These are phyloP conservation scores for Gillenia trifoliata DNA, from an alignment of 306 rosid genomes.

Conservation along the genomic window DNA sequence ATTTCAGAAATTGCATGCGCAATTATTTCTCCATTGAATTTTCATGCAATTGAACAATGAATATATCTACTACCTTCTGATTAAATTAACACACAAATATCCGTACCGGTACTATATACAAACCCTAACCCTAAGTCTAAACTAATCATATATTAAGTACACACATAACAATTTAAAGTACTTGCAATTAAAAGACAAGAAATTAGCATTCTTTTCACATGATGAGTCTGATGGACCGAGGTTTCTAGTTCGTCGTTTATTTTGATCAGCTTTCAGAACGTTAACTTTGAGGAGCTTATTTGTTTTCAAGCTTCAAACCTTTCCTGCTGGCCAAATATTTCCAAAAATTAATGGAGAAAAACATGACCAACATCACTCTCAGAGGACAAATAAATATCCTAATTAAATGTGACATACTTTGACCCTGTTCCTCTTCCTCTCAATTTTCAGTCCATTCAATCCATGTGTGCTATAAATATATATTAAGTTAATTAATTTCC, in stretches of 20 bases:
- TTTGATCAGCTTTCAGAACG: background rate
- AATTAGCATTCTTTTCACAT: background rate
- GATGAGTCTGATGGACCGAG: background rate
- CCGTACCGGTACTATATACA: background rate
- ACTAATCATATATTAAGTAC: background rate
- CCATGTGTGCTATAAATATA: background rate
- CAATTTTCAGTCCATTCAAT: constrained; percentile 4
- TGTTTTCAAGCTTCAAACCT: constrained; percentile 5
- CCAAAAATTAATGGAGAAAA: background rate
- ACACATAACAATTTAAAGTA: background rate
- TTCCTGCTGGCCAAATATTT: background rate
- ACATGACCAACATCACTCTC: background rate
- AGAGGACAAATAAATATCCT: background rate
- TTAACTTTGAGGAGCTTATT: background rate
- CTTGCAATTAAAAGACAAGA: background rate
- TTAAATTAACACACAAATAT: background rate
- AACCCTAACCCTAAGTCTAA: background rate
- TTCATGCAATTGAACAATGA: background rate
- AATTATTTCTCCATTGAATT: background rate
- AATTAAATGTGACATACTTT: no score
- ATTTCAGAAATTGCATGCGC: background rate
- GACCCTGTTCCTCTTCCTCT: background rate
- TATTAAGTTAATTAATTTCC: background rate
- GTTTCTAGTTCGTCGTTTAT: background rate
- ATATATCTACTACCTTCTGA: background rate